Evolutionary conservation across 2,329 filamentous ascomycete genomes (phyloP), one percentile per base, ranked within the genome.

Genomic region (Claviceps quebecensis): DNA sequence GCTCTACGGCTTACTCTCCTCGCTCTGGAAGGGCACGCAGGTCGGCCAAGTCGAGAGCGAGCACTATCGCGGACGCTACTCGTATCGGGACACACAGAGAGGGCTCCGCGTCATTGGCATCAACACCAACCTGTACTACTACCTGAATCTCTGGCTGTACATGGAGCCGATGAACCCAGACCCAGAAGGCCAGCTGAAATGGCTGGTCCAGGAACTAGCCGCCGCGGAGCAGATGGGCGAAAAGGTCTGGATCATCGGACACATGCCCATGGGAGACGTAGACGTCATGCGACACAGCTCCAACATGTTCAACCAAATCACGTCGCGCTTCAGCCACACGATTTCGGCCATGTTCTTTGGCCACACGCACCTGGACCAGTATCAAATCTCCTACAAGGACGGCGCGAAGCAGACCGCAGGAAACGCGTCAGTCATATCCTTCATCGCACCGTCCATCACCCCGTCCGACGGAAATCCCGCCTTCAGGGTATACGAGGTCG

Each of bases 51-150:
- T 19, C 5, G 5, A 3, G 9, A 14, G 2, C n/a, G 5, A 14
- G 2, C n/a, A 34, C 45, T 11, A 38, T 16, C 22, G 48, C 26
- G 49, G 49, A 13, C 49, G 34, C 14, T 50, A 50, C 29, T 13
- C 23, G 1, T 47, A 37, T 22, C 19, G 4, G 19, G 9, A 23
- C 1, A 7, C 17, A 4, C 4, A 23, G 3, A 17, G 9, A 4
- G 14, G 38, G 65, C 72, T 74, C 53, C 69, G 74, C n/a, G 63
- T 80, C 56, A 78, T 80, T 58, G 77, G 75, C 4, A 63, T 80
- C 56, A 80, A 76, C 65, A 78, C 74, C 26, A 77, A 79, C 58
- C 61, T 79, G 53, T 78, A 73, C 63, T 80, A 80, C 61, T 69
- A 67, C 19, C 63, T 71, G 51, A 80, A 81, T 63, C 75, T 73